A percentile compares a stretch with the other conserved stretches of the same genome.
Conservation (phyloP, 257 asterid species). For the Rehmannia glutinosa region DNA sequence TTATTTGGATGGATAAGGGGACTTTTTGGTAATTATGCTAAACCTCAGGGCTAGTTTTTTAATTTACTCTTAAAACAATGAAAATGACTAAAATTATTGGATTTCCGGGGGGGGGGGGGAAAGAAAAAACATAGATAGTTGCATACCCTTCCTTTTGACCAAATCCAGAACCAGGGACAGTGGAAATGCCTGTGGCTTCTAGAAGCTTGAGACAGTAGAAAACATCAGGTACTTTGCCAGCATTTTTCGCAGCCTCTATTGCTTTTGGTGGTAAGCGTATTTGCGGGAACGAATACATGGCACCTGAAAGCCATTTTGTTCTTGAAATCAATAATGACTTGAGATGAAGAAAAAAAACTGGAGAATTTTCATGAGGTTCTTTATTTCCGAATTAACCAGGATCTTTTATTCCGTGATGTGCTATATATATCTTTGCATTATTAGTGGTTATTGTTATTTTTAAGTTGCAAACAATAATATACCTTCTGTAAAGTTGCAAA, state of each 20-base stretch:
- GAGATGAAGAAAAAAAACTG: neutral
- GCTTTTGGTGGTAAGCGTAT: conserved; percentile 93
- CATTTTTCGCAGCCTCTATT: conserved; percentile 75
- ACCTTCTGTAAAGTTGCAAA: conserved; percentile 99
- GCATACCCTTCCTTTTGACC: conserved; percentile 98
- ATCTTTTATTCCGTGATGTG: too few relatives aligned
- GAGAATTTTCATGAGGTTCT: too few relatives aligned
- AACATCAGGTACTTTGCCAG: conserved; percentile 89
- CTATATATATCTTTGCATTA: too few relatives aligned
- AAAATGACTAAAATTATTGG: neutral
- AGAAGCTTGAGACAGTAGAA: conserved; percentile 92
- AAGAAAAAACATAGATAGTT: neutral
- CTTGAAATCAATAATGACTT: neutral
- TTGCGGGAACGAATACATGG: conserved; percentile 99
- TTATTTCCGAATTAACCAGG: too few relatives aligned
- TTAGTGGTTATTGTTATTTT: too few relatives aligned
- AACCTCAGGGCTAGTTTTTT: neutral
- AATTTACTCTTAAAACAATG: too few relatives aligned
- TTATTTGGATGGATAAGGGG: neutral
- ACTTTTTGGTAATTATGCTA: neutral
- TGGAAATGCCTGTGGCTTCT: conserved; percentile 97
- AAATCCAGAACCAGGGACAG: conserved; percentile 98
- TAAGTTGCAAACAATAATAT: too few relatives aligned
- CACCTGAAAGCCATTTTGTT: conserved; percentile 52
- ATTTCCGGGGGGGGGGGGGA: too few relatives aligned